Evolutionary conservation across 2,329 filamentous ascomycete species (phyloP).

Genomic region (Cordyceps militaris): DNA sequence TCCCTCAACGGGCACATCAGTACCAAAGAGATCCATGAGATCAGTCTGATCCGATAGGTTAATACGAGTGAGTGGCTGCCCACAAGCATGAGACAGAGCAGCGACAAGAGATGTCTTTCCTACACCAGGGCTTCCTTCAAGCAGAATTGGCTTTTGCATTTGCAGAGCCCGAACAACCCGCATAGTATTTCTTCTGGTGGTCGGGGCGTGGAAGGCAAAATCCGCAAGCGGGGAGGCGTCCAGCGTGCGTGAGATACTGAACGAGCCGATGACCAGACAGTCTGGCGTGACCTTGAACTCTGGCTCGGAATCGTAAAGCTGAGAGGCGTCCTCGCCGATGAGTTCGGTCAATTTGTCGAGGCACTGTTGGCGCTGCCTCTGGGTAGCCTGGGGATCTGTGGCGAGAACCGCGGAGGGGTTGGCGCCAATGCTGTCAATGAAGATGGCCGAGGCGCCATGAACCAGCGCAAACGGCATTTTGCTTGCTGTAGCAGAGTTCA

Average conservation of each 20-base stretch:
- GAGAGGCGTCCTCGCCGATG: constrained; percentile 53
- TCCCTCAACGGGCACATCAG: constrained; percentile 92
- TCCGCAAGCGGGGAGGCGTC: constrained; percentile 29
- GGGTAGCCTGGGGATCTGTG: constrained; percentile 60
- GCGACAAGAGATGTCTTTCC: constrained; percentile 93
- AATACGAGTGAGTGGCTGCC: constrained; percentile 80
- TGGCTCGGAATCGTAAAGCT: constrained; percentile 58
- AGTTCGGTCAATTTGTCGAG: constrained; percentile 64
- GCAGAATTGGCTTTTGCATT: constrained; percentile 79
- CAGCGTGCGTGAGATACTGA: constrained; percentile 52
- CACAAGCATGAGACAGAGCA: constrained; percentile 72
- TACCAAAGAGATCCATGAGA: constrained; percentile 93
- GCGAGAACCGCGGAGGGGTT: constrained; percentile 86
- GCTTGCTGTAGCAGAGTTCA: constrained; percentile 57
- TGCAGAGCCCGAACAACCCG: constrained; percentile 84
- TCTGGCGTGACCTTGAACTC: constrained; percentile 46
- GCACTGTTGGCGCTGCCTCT: constrained; percentile 65
- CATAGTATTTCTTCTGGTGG: constrained; percentile 84
- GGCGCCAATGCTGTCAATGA: constrained; percentile 88
- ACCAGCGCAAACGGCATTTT: constrained; percentile 46
- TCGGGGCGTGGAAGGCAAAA: constrained; percentile 75
- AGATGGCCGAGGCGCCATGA: constrained; percentile 91
- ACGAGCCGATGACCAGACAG: constrained; percentile 63
- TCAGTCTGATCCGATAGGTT: constrained; percentile 98
- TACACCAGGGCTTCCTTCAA: constrained; percentile 96